Evolutionary conservation across 208 protist species (phyloP), one percentile per base, ranked within the genome.

Genomic region (Trypanosoma lewisi): DNA sequence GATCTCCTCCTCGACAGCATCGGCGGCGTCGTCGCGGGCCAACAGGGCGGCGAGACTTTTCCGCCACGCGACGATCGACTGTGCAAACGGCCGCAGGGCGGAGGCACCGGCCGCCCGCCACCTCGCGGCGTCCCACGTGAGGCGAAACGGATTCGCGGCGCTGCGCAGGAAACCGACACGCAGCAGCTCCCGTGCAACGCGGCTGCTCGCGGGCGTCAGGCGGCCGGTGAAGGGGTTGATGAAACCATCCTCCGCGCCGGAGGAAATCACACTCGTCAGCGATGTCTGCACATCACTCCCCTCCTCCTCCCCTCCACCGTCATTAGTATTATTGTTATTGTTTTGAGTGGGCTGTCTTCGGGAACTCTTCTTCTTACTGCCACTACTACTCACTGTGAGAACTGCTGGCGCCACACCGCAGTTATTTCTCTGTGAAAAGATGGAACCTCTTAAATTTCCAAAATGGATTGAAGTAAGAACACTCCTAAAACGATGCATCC

Each of bases 201-300:
- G 53, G n/a, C 68, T 70, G 28, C 42, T 37, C 1, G 60, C n/a
- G 9, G 53, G 27, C 8, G 77, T 70, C 4, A 89, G 58, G 31
- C 79, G 80, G 21, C 82, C 80, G 23, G 62, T 89, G 73, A 95
- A 95, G 4, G 89, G 86, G 62, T 95, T 91, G 27, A 95, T 64
- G 50, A 90, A 78, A 34, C 36, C 60, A 37, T 59, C 60, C 34
- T 49, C 39, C 31, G n/a, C 19, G 21, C 5, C 41, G 48, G 19
- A 27, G 6, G 9, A 31, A 34, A 39, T 17, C 41, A 62, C 30
- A 31, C 37, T 4, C 37, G 36, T 41, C 36, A 14, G 14, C 36
- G 36, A 16, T 41, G 36, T 41, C 36, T 41, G 36, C 36, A 41
- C 14, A n/a, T n/a, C n/a, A n/a, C n/a, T n/a, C n/a, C n/a, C n/a